Conservation (phyloP, 139 green algal genomes). For the Picochlorum costavermella region DNA sequence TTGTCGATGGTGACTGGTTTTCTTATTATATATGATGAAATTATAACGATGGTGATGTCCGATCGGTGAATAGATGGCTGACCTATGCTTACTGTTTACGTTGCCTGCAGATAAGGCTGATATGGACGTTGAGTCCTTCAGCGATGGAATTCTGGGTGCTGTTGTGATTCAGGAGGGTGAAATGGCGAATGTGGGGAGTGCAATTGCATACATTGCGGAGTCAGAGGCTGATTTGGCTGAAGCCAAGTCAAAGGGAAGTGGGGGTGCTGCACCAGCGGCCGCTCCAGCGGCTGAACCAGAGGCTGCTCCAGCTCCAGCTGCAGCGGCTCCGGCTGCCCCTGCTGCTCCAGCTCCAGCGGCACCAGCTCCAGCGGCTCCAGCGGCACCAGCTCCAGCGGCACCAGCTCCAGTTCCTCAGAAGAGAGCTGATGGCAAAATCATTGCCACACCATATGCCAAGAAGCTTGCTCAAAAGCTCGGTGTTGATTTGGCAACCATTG, state of each 20-base stretch:
- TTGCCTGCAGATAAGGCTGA: slow-evolving; percentile 89
- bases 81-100: neutral
- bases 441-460: slow-evolving; percentile 97
- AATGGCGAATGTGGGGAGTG: slow-evolving; percentile 74
- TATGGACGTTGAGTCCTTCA: slow-evolving; percentile 98
- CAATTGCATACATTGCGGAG: slow-evolving; percentile 94
- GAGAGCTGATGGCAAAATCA: slow-evolving; percentile 53
- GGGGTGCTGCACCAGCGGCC: neutral
- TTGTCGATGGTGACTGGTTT: neutral
- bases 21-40: neutral
- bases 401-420: slow-evolving; percentile 22
- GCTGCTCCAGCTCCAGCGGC: slow-evolving; percentile 34
- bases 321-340: slow-evolving; percentile 24
- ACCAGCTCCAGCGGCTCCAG: slow-evolving; percentile 11
- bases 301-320: slow-evolving; percentile 10
- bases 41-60: neutral
- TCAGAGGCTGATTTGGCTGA: slow-evolving; percentile 87
- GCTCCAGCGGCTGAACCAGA: too few relatives aligned
- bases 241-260: slow-evolving; percentile 78
- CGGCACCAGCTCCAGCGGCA: slow-evolving; percentile 30
- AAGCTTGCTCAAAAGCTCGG: slow-evolving; percentile 92
- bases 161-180: slow-evolving; percentile 79
- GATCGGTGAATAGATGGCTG: neutral
- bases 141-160: slow-evolving; percentile 77
- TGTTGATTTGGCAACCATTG: slow-evolving; percentile 75